phyloP scores from a whole-genome alignment of 2,329 filamentous ascomycete genomes.

The Nothomitra cinnamomea region DNA sequence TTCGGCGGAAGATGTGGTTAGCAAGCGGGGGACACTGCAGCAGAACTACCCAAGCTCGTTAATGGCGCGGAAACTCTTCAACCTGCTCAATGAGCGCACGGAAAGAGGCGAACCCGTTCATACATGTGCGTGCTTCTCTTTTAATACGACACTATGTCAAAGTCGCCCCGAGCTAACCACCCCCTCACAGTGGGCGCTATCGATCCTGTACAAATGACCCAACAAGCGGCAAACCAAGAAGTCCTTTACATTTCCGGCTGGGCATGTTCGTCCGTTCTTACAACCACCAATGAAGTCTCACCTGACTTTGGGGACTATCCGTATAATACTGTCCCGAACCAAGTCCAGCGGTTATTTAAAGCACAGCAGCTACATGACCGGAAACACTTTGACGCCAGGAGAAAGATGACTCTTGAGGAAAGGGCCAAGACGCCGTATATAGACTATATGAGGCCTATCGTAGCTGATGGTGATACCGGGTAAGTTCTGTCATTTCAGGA shows the following conservation, averaged over 20 bases:
- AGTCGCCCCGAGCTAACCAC: not conserved
- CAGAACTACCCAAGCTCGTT: conserved; percentile 83
- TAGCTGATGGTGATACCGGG: conserved; percentile 90
- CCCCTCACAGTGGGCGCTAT: conserved; percentile 66
- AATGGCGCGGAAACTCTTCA: conserved; percentile 90
- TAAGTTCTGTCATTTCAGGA: conserved; percentile 12
- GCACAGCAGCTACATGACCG: conserved; percentile 94
- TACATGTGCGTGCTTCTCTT: conserved; percentile 46
- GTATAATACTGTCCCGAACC: conserved; percentile 97
- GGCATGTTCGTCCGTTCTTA: conserved; percentile 89
- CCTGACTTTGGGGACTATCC: conserved; percentile 98
- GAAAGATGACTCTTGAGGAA: conserved; percentile 59
- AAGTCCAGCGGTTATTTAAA: conserved; percentile 90
- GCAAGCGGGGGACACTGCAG: conserved; percentile 75
- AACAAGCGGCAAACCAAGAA: conserved; percentile 91
- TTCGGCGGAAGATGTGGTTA: conserved; percentile 76
- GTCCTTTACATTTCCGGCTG: conserved; percentile 92
- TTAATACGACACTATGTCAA: conserved; percentile 5
- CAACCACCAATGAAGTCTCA: conserved; percentile 90
- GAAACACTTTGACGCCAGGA: conserved; percentile 76
- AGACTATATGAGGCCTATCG: conserved; percentile 86
- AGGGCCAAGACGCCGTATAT: conserved; percentile 62
- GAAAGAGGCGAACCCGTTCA: conserved; percentile 76
- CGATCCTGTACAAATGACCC: conserved; percentile 98
- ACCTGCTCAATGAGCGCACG: conserved; percentile 62